phyloP scores from a whole-genome alignment of 2,329 filamentous ascomycete species.

The Penicillium psychrosexuale region DNA sequence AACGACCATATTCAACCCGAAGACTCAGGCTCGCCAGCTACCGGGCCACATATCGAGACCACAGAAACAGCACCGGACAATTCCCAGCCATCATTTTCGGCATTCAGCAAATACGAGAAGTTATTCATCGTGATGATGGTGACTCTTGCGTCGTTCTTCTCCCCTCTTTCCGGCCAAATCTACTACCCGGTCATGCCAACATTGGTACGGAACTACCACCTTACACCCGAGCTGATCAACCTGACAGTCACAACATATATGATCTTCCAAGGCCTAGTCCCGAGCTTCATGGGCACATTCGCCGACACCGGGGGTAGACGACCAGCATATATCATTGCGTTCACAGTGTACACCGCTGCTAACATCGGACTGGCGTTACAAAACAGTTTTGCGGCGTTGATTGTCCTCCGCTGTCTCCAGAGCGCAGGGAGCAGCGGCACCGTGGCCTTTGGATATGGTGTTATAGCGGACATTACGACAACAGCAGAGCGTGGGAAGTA shows the following conservation, averaged over 20 bases:
- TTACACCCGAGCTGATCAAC: slow-evolving; percentile 24
- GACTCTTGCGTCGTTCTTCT: slow-evolving; percentile 42
- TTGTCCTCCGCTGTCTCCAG: slow-evolving; percentile 33
- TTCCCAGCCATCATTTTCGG: slow-evolving; percentile 20
- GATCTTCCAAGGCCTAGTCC: slow-evolving; percentile 30
- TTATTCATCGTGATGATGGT: slow-evolving; percentile 40
- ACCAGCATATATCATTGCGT: slow-evolving; percentile 28
- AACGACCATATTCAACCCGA: neutral
- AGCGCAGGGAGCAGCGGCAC: slow-evolving; percentile 29
- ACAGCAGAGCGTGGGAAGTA: slow-evolving; percentile 32
- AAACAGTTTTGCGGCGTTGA: slow-evolving; percentile 27
- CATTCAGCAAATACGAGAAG: slow-evolving; percentile 34
- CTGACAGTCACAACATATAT: slow-evolving; percentile 33
- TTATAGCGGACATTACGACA: slow-evolving; percentile 32
- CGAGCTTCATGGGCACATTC: slow-evolving; percentile 31
- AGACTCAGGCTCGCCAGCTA: neutral
- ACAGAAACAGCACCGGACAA: neutral
- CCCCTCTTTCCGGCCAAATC: slow-evolving; percentile 39
- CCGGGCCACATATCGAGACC: slow-evolving; percentile 1
- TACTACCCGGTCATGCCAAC: slow-evolving; percentile 29
- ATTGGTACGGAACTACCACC: slow-evolving; percentile 20
- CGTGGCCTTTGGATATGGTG: slow-evolving; percentile 29
- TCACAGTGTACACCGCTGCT: slow-evolving; percentile 30
- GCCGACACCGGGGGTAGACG: slow-evolving; percentile 34
- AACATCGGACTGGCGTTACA: slow-evolving; percentile 35